A percentile compares a stretch with the other conserved stretches of the same genome.
Evolutionary conservation across 148 eudicot species (phyloP).

Genomic region (Fallopia convolvulus): DNA sequence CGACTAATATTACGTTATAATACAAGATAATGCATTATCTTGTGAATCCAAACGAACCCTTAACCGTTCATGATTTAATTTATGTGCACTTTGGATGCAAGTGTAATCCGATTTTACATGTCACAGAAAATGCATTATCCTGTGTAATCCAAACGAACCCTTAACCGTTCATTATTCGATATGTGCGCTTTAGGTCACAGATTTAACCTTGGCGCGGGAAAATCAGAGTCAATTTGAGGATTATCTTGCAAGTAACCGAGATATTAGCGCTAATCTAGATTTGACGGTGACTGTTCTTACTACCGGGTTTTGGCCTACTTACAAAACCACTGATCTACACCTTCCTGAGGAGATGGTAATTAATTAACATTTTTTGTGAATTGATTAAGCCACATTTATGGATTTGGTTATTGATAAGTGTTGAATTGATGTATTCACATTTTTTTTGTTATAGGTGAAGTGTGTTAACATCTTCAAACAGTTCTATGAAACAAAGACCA

Average conservation of each 20-base stretch:
- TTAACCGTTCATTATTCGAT: no score
- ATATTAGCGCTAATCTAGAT: conserved; percentile 62
- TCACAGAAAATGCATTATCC: no score
- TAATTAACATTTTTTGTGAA: not conserved
- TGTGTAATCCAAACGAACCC: no score
- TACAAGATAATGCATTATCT: no score
- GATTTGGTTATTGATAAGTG: not conserved
- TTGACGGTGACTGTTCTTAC: conserved; percentile 87
- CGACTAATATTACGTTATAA: no score
- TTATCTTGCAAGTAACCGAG: conserved; percentile 45
- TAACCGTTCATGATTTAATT: no score
- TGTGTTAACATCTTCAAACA: conserved; percentile 83
- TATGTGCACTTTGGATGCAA: no score
- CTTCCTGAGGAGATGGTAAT: conserved; percentile 83
- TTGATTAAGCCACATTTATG: not conserved
- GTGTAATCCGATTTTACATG: no score
- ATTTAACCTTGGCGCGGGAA: conserved; percentile 79
- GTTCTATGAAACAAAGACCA: conserved; percentile 77
- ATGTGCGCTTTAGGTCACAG: conserved; percentile 48
- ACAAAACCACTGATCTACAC: conserved; percentile 77
- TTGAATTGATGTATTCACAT: not conserved
- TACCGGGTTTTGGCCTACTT: conserved; percentile 91
- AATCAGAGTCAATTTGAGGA: conserved; percentile 73
- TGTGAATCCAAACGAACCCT: no score
- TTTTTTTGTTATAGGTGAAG: conserved; percentile 35